Evolutionary conservation across 192 early-diverging fungal species (phyloP).

Genomic region (Podila minutissima): DNA sequence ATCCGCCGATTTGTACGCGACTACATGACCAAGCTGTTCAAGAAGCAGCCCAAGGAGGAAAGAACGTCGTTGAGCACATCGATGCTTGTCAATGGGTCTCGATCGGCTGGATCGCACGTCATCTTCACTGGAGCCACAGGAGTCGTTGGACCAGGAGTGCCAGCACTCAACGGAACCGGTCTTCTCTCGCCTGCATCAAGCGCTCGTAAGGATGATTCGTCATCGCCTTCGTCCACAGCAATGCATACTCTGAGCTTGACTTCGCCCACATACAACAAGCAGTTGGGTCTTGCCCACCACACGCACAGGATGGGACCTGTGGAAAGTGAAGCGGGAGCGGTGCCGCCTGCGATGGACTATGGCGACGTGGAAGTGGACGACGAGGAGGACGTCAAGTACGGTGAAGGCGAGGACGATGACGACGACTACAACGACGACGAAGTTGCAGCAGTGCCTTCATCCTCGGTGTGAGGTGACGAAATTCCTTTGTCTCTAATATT

Average conservation of each 20-base stretch:
- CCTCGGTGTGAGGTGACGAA: constrained; percentile 5
- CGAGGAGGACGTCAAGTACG: constrained; percentile 49
- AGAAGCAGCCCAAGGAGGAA: constrained; percentile 47
- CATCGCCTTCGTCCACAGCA: neutral
- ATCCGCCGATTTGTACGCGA: constrained; percentile 59
- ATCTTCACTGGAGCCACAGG: constrained; percentile 6
- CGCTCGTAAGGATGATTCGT: neutral
- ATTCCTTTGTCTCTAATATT: too few species aligned
- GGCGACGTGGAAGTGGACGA: constrained; percentile 47
- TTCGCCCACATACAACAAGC: neutral
- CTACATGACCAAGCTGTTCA: constrained; percentile 54
- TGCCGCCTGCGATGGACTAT: constrained; percentile 17
- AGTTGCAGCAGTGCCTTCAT: constrained; percentile 35
- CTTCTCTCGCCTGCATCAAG: neutral
- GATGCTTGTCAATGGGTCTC: constrained; percentile 24
- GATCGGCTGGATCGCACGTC: constrained; percentile 13
- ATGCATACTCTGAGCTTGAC: neutral
- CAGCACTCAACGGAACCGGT: neutral
- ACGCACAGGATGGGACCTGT: neutral
- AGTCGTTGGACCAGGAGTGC: neutral
- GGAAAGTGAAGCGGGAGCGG: neutral
- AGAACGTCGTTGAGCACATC: constrained; percentile 13
- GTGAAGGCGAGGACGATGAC: constrained; percentile 34
- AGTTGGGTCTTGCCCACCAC: neutral
- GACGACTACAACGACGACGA: constrained; percentile 38